Base-by-base conservation (phyloP, 2,329 filamentous ascomycete species). In the Cadophora gregata region DNA sequence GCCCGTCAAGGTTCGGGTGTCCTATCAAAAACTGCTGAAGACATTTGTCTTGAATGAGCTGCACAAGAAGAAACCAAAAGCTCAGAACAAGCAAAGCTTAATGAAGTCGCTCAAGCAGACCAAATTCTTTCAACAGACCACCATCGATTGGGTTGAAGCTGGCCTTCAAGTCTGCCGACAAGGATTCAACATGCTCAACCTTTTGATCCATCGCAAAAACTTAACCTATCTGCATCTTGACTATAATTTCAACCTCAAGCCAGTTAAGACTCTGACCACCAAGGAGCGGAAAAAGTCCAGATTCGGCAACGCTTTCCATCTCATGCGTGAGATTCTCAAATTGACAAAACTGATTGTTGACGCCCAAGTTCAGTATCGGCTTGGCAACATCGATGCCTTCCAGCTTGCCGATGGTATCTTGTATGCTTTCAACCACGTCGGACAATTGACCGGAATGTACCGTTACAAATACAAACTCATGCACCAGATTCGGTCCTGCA, bases 391-490 rank as follows among this genome's bases (percentile, higher is more conserved):
- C 70, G 96, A 99, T 79, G 96, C 96, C 45, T 99, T 99, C 83
- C 96, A 99, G 79, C 89, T 99, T 71, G 96, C 96, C 3, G 96
- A 99, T 79, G 96, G 96, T 79, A 99, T 99, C 65, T 84, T 98
- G n/a, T 99, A 99, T 75, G 96, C 96, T 21, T 99, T 99, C 83
- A 99, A 99, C 81, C 96, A 99, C 74, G 96, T 99, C 65, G 96
- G 96, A 69, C 96, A 99, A 80, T 84, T 99, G 69, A 99, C 96
- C 19, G 96, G 96, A 78, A 99, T 99, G 96, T 99, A 99, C 81
- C 91, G 96, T 68, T 99, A 99, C 86, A 99, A 99, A 85, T 99
- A 99, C 84, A 99, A 99, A 85, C 85, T 99, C 65, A 99, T 99
- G 96, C 96, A 99, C 79, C 96, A 99, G 80, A 99, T 99, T 75